These are phyloP conservation scores for Emericellopsis terricola DNA, from an alignment of 495 filamentous ascomycete genomes.

Conservation along the genomic window DNA sequence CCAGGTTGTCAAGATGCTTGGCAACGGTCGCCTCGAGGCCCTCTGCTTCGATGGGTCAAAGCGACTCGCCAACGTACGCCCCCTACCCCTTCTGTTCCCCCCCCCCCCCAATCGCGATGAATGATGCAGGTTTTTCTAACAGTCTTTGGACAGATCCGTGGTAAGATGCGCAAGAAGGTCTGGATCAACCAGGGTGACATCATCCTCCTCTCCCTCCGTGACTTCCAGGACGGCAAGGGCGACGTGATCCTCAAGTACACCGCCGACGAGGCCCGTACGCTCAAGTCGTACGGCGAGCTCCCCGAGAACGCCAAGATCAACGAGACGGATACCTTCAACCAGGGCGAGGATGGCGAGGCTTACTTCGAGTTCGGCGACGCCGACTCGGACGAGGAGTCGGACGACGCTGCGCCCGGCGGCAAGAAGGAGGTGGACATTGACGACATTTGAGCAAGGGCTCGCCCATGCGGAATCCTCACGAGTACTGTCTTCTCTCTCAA, in stretches of 20 bases:
- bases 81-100: no score
- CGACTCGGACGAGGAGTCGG: conserved; percentile 59
- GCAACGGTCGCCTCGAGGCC: conserved; percentile 92
- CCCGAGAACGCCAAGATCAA: conserved; percentile 99
- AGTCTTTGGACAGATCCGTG: conserved; percentile 40
- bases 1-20: conserved; percentile 96
- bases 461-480: no score
- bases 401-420: conserved; percentile 38
- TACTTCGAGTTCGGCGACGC: conserved; percentile 68
- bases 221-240: conserved; percentile 98
- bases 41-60: conserved; percentile 93
- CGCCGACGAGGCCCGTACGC: conserved; percentile 83
- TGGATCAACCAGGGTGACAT: conserved; percentile 99
- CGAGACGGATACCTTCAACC: conserved; percentile 85
- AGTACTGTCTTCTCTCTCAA: conserved; percentile 49
- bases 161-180: conserved; percentile 94
- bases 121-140: neutral
- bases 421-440: conserved; percentile 55
- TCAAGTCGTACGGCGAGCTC: conserved; percentile 94
- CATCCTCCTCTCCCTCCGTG: conserved; percentile 87
- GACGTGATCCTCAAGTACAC: conserved; percentile 99
- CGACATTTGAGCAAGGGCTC: conserved; percentile 36
- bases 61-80: conserved; percentile 43
- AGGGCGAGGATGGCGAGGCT: conserved; percentile 56
- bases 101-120: neutral